phyloP scores from a whole-genome alignment of 306 rosid species.

The Neltuma alba region DNA sequence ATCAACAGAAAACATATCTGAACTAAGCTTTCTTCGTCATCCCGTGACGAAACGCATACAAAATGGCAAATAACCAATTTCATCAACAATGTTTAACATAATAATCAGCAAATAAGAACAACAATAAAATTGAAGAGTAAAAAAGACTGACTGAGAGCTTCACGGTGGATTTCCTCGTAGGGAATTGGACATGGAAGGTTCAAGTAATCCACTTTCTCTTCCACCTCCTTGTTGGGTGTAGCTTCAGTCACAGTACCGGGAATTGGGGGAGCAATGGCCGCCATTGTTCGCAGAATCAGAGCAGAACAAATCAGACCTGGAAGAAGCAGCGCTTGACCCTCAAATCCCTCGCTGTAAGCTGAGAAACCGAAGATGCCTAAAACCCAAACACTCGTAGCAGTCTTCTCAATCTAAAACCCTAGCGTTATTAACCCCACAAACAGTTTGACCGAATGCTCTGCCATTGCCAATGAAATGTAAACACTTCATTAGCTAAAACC shows the following conservation, averaged over 20 bases:
- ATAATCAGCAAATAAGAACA: background rate
- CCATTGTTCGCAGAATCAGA: slow-evolving; percentile 38
- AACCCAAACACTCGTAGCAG: no score
- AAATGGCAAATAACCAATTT: background rate
- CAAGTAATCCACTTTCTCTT: slow-evolving; percentile 68
- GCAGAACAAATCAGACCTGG: background rate
- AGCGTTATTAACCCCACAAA: background rate
- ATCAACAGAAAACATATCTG: background rate
- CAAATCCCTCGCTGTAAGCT: background rate
- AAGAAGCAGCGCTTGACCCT: background rate
- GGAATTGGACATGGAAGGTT: slow-evolving; percentile 94
- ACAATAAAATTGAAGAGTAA: background rate
- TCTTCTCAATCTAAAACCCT: no score
- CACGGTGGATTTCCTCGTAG: slow-evolving; percentile 97
- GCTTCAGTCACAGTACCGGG: background rate
- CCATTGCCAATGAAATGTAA: no score
- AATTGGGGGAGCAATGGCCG: slow-evolving; percentile 33
- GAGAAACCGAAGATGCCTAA: background rate
- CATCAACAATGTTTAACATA: background rate
- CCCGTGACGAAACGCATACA: background rate
- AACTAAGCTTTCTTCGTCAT: background rate
- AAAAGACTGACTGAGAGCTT: slow-evolving; percentile 76
- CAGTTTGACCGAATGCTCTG: no score
- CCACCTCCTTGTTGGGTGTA: slow-evolving; percentile 28
- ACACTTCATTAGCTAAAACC: no score